phyloP scores from a whole-genome alignment of 2,329 filamentous ascomycete species.

The Fusarium sublunatum region DNA sequence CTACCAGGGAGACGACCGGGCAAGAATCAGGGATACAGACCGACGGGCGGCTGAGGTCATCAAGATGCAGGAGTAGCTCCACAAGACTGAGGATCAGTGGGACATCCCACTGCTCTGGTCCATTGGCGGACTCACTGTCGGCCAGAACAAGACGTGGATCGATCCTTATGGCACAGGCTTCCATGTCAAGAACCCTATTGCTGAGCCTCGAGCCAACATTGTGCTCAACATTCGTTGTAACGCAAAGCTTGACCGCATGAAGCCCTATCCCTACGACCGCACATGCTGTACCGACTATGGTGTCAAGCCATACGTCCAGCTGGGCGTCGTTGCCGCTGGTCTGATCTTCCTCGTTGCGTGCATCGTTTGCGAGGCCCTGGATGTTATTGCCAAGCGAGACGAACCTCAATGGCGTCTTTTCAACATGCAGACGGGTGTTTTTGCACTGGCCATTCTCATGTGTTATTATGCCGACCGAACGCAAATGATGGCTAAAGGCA shows the following conservation, averaged over 20 bases:
- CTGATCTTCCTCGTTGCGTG: slow-evolving; percentile 24
- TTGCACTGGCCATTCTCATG: slow-evolving; percentile 34
- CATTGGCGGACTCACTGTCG: slow-evolving; percentile 8
- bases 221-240: slow-evolving; percentile 66
- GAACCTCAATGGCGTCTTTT: slow-evolving; percentile 12
- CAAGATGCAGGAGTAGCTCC: slow-evolving; percentile 4
- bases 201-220: slow-evolving; percentile 52
- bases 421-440: slow-evolving; percentile 28
- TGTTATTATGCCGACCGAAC: slow-evolving; percentile 46
- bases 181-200: slow-evolving; percentile 43
- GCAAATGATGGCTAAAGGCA: slow-evolving; percentile 41
- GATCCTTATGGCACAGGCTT: slow-evolving; percentile 32
- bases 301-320: slow-evolving; percentile 31
- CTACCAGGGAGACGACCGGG: slow-evolving; percentile 22
- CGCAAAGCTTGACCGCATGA: slow-evolving; percentile 49
- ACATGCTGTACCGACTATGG: slow-evolving; percentile 65
- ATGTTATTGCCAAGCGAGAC: neutral
- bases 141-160: slow-evolving; percentile 14
- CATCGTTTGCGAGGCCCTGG: slow-evolving; percentile 5
- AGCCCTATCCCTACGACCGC: slow-evolving; percentile 56
- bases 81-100: neutral
- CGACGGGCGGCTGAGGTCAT: slow-evolving; percentile 11
- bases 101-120: slow-evolving; percentile 34
- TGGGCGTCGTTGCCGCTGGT: slow-evolving; percentile 24
- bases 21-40: slow-evolving; percentile 4